These are phyloP conservation scores for Meredithiella fracta DNA, from an alignment of 2,329 filamentous ascomycete species.

Conservation along the genomic window DNA sequence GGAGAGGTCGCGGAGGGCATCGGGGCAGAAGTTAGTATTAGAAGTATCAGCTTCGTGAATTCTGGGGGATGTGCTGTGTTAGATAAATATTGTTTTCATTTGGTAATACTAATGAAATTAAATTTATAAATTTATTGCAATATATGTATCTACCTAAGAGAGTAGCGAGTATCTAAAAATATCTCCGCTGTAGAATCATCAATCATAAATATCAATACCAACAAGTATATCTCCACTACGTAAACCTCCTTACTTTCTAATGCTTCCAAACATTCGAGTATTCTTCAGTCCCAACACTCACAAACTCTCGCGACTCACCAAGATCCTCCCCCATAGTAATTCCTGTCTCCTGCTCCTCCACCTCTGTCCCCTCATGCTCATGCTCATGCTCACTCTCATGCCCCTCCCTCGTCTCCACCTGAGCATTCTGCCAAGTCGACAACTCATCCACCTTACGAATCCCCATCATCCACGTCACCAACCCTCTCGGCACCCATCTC, in stretches of 20 bases:
- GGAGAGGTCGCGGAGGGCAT: slow-evolving; percentile 20
- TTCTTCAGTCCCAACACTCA: slow-evolving; percentile 23
- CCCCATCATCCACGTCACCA: slow-evolving; percentile 93
- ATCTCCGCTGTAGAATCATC: background rate
- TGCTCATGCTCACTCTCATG: slow-evolving; percentile 5
- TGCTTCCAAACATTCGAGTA: slow-evolving; percentile 24
- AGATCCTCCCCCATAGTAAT: slow-evolving; percentile 4
- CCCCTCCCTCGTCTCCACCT: background rate
- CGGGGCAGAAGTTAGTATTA: slow-evolving; percentile 19
- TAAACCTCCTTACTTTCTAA: background rate
- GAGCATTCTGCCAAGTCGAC: slow-evolving; percentile 33
- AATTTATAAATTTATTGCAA: background rate
- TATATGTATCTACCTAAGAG: background rate
- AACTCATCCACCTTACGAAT: slow-evolving; percentile 46
- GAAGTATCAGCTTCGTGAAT: too few species aligned
- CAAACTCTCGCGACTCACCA: slow-evolving; percentile 30
- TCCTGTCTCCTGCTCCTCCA: background rate
- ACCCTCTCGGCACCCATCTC: slow-evolving; percentile 53
- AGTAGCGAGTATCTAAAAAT: background rate
- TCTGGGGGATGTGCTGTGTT: background rate
- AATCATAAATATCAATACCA: background rate
- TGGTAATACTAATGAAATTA: background rate
- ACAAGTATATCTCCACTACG: background rate
- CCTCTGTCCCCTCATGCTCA: slow-evolving; percentile 21
- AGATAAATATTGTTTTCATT: background rate